phyloP scores from a whole-genome alignment of 352 stramenopile genomes.

The Thalassiosira pacifica region DNA sequence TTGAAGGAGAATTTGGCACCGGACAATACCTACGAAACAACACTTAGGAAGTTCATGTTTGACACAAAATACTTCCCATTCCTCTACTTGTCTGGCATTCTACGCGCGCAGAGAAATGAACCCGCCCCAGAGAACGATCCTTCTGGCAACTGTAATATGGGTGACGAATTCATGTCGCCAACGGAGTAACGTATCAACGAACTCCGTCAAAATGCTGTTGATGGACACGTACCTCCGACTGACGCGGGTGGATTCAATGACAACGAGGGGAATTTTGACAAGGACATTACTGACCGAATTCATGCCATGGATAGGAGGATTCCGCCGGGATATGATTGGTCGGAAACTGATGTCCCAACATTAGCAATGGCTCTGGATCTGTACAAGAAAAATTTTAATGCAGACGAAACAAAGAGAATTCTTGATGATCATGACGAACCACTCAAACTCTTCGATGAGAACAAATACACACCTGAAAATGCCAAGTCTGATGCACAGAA shows the following conservation, averaged over 20 bases:
- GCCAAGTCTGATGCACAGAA: not conserved
- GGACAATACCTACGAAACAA: not conserved
- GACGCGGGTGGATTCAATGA: not conserved
- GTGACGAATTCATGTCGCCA: too few relatives aligned
- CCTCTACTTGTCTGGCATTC: too few relatives aligned
- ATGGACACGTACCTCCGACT: too few relatives aligned
- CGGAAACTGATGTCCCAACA: not conserved
- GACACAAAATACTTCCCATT: too few relatives aligned
- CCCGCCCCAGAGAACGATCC: too few relatives aligned
- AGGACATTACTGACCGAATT: not conserved
- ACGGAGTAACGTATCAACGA: too few relatives aligned
- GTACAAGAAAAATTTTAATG: not conserved
- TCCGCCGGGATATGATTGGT: not conserved
- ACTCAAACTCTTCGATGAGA: not conserved
- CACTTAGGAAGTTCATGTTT: not conserved
- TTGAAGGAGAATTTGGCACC: not conserved
- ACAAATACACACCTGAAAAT: not conserved
- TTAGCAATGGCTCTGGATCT: not conserved
- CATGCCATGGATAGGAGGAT: not conserved
- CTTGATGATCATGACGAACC: not conserved
- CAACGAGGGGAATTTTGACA: not conserved
- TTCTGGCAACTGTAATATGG: too few relatives aligned
- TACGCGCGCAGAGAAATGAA: too few relatives aligned
- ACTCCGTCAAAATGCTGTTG: too few relatives aligned
- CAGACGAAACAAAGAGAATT: not conserved